A percentile compares a stretch with the other conserved stretches of the same genome.
phyloP scores from a whole-genome alignment of 2,329 filamentous ascomycete genomes.

The Neoscytalidium dimidiatum region DNA sequence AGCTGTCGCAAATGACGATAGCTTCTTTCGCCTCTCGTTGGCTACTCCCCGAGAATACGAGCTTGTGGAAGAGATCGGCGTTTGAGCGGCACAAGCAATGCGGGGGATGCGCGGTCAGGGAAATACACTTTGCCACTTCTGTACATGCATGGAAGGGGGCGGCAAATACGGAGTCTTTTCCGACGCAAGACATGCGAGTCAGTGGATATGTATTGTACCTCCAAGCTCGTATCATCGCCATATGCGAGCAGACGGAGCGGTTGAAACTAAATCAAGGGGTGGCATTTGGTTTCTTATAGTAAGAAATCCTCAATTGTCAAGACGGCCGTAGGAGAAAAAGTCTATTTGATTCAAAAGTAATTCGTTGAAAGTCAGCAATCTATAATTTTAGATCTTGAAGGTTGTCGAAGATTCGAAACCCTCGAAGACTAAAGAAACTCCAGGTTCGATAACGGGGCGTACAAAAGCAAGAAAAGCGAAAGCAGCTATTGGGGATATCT shows the following conservation, averaged over 20 bases:
- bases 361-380: not conserved
- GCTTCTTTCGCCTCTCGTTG: not conserved
- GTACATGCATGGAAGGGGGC: not conserved
- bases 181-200: constrained; percentile 1
- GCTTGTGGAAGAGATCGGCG: not conserved
- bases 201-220: too few species aligned
- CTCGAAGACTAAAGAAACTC: not conserved
- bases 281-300: too few species aligned
- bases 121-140: not conserved
- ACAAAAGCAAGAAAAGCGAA: not conserved
- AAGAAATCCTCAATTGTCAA: too few species aligned
- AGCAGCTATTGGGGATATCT: not conserved
- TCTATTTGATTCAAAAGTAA: not conserved
- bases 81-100: not conserved
- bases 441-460: not conserved
- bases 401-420: not conserved
- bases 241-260: too few species aligned
- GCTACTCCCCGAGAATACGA: not conserved
- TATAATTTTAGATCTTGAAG: not conserved
- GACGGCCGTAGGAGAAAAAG: too few species aligned
- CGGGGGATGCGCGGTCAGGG: not conserved
- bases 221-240: too few species aligned
- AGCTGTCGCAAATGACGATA: not conserved
- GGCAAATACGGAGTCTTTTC: not conserved
- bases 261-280: too few species aligned